Evolutionary conservation across 1,139 yeast species (phyloP), one percentile per base, ranked within the genome.

Genomic region (Magnusiomyces paraingens): DNA sequence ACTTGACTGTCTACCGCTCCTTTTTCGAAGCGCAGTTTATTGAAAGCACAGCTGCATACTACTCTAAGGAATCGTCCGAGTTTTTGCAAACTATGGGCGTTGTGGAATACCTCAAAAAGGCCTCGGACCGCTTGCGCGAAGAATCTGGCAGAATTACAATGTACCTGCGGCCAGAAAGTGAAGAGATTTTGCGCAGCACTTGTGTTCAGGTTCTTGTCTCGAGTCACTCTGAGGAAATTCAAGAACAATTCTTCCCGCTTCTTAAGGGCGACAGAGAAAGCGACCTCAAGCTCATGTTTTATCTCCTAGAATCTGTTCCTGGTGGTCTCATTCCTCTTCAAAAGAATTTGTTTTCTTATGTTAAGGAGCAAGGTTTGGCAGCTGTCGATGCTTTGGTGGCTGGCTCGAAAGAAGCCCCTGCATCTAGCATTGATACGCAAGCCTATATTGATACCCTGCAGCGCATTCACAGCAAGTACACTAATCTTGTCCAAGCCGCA

Each of bases 61-160:
- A 91, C 70, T 72, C 75, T 43, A 74, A 74, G 50, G 97, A 91
- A 69, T 83, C 95, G 50, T 73, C 75, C 21, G 76, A 76, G 51
- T 90, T 83, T 66, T 74, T 93, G 59, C 71, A 79, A 3, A 79
- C 81, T 44, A 86, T 89, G 68, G 86, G 90, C 62, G 95, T 91
- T 51, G 93, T 91, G 42, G 96, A 89, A 66, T 93, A 93, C 71
- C 84, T 93, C 81, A 82, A 81, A 61, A 88, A 86, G 68, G 95
- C 96, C 51, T 91, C 87, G 64, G 77, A 80, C 49, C 78, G 97
- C 59, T 80, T 93, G 50, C 80, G 81, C 42, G 96, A 90, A 67
- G 99, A 93, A 70, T 81, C 84, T 56, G 79, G 83, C 50, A 78
- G 95, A 51, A 83, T 93, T 57, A 84, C 83, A 58, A 79, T 84